Evolutionary conservation across 2,329 filamentous ascomycete species (phyloP).

Genomic region (Alternaria brassicae): DNA sequence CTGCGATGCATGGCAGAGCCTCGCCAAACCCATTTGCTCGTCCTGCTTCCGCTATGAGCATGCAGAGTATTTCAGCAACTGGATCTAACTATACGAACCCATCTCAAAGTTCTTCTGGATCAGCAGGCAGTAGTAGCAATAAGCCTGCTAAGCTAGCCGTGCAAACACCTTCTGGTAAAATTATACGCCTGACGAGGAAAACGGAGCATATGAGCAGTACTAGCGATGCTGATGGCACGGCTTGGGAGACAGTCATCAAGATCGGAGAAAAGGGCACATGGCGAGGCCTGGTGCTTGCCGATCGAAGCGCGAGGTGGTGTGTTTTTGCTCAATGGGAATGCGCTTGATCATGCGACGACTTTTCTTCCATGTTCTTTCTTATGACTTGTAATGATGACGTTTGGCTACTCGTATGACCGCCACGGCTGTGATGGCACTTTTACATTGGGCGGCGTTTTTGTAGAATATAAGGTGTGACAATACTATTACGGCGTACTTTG

Average conservation of each 20-base stretch:
- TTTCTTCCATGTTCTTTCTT: constrained; percentile 1
- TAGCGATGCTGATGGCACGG: constrained; percentile 73
- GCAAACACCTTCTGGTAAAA: constrained; percentile 93
- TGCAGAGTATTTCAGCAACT: constrained; percentile 63
- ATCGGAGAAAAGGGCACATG: constrained; percentile 82
- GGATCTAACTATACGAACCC: constrained; percentile 62
- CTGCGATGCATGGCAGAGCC: constrained; percentile 53
- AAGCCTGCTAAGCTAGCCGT: constrained; percentile 97
- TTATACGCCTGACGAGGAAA: constrained; percentile 84
- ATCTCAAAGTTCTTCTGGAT: constrained; percentile 64
- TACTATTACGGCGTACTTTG: constrained; percentile 8
- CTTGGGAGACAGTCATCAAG: constrained; percentile 92
- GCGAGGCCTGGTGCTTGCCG: constrained; percentile 81
- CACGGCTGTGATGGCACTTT: constrained; percentile 5
- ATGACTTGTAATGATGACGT: constrained; percentile 32
- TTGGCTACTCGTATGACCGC: constrained; percentile 12
- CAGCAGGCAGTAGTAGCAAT: constrained; percentile 62
- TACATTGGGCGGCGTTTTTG: constrained; percentile 23
- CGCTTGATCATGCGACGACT: constrained; percentile 16
- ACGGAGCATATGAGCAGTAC: constrained; percentile 66
- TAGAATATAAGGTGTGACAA: constrained; percentile 15
- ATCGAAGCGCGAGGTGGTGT: constrained; percentile 85
- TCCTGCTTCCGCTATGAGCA: constrained; percentile 66
- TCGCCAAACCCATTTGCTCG: constrained; percentile 62
- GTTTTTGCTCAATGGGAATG: constrained; percentile 85